Evolutionary conservation across 2,329 filamentous ascomycete genomes (phyloP), one percentile per base, ranked within the genome.

Genomic region (Calonectria multiphialidica): DNA sequence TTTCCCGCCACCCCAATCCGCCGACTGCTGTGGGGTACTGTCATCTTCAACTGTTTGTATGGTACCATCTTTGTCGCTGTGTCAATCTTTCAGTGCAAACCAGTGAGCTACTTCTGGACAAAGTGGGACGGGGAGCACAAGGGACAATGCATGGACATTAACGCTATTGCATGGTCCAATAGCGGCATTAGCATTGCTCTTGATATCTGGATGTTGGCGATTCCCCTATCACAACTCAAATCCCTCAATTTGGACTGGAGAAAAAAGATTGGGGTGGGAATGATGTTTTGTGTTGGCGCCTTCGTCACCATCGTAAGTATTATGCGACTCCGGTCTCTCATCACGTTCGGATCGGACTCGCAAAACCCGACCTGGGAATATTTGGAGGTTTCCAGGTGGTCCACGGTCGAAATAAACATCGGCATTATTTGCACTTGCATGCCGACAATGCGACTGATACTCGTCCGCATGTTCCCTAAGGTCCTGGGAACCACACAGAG

Each of bases 91-190:
- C 87, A 90, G 72, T 91, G 89, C 78, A 78, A 74, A 2, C 90
- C 90, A 0, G 81, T 91, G n/a, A 79, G 78, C 16, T 87, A 84
- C 71, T 88, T 87, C 76, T 92, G 90, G 90, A 82, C 80, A 0
- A 82, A 81, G 21, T 92, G 89, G 88, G 86, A 89, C 57, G 84
- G 84, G 0, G 80, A 85, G 65, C 83, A 86, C 37, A 4, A 78
- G 0, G 90, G 90, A 0, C 80, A 74, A 2, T 92, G 90, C 72
- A 78, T 88, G 25, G 82, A 89, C 67, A 81, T 88, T 71, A 90
- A 88, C 68, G 23, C 23, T 3, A 62, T 62, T 13, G 57, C 57
- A 16, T 91, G 88, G 87, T 83, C 86, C 30, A 87, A 89, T 45
- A 89, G 89, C 0, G 84, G 77, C 21, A 85, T 89, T 64, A 88